Base-by-base conservation (phyloP, 495 filamentous ascomycete genomes). In the Apodospora peruviana region DNA sequence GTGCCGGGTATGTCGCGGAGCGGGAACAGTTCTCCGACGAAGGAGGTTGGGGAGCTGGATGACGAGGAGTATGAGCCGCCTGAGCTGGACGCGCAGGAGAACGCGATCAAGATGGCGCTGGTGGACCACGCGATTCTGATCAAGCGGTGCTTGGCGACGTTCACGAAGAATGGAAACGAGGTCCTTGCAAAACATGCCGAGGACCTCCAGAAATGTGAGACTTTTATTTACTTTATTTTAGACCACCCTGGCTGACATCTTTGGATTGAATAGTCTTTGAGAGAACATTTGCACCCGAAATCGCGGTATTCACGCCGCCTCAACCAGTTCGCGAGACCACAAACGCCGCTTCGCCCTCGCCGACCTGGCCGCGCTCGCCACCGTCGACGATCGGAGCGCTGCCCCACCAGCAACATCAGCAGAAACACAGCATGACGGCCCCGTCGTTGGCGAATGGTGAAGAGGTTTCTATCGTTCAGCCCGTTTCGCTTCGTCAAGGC, bases 121-220 rank as follows among this genome's bases (percentile, higher is more conserved):
- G 76, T 94, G 42, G 93, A 98, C 60, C 91, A 98, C 59, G 89
- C 89, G 4, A 76, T 90, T 36, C 80, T 85, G 53, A 82, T 97
- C 60, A 91, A 91, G 70, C 82, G 88, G 48, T 90, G 88, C 54
- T 62, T 98, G 43, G 74, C 78, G 8, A 76, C 85, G 46, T 89
- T 86, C 60, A 25, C 80, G 71, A 59, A 78, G 75, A 77, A 81
- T 78, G 52, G 73, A 77, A 57, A 75, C 59, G 58, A 74, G 61
- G 48, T 62, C 54, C 69, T 73, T 55, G 58, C 56, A 18, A 53
- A 62, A 46, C 60, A 60, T 43, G 53, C 74, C 35, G 64, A 75
- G 62, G 67, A 72, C 55, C 61, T 73, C 23, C 62, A 75, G 53
- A 61, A 67, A 72, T 60, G 82, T 82, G 50, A 74, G 81, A 52